Evolutionary conservation across 2,329 filamentous ascomycete genomes (phyloP).

Genomic region (Sclerotinia spermophila): DNA sequence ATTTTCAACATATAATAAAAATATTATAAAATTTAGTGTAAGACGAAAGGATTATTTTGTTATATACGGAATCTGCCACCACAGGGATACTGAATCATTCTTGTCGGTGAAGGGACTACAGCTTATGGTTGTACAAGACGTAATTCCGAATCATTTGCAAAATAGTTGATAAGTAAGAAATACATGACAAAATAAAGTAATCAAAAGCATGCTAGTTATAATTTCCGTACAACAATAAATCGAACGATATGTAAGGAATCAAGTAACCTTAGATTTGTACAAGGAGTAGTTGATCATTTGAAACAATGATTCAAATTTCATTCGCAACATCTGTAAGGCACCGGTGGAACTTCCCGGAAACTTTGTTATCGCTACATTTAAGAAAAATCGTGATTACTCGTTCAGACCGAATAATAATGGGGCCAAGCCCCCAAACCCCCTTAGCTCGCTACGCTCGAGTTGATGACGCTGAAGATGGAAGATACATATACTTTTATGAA

Average conservation of each 20-base stretch:
- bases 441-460: background rate
- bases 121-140: background rate
- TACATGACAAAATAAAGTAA: background rate
- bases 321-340: conserved; percentile 7
- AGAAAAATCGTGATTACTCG: background rate
- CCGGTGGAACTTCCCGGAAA: background rate
- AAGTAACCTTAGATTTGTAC: background rate
- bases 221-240: background rate
- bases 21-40: too few species aligned
- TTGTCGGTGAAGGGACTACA: background rate
- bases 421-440: background rate
- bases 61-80: too few species aligned
- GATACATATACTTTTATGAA: background rate
- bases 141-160: background rate
- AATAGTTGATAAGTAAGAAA: background rate
- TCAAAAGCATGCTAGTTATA: background rate
- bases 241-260: conserved; percentile 7
- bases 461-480: background rate
- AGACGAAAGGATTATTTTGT: too few species aligned
- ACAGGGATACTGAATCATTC: too few species aligned
- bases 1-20: too few species aligned
- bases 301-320: conserved; percentile 6
- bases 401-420: background rate
- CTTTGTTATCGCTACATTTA: background rate
- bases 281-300: background rate